Conservation (phyloP, 345 rosid genomes). For the Ricinus communis region DNA sequence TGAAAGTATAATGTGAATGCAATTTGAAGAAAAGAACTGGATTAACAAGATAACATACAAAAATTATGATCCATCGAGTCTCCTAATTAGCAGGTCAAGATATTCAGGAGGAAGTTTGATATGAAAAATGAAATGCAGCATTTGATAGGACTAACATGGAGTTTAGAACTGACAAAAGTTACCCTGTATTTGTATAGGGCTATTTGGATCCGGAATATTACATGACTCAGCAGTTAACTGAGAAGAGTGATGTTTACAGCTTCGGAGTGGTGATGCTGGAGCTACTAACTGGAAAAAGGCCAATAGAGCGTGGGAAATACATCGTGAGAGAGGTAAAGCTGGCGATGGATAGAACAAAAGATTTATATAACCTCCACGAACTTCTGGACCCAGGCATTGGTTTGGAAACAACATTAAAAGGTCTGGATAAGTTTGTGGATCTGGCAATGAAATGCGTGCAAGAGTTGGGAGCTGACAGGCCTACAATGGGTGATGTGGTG, state of each 20-base stretch:
- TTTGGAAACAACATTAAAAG: slow-evolving; percentile 38
- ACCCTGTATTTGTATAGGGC: slow-evolving; percentile 52
- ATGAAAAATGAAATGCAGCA: neutral
- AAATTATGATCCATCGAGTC: too few species aligned
- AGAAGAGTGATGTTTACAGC: slow-evolving; percentile 92
- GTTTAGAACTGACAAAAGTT: too few species aligned
- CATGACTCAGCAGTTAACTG: slow-evolving; percentile 88
- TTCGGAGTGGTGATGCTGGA: slow-evolving; percentile 88
- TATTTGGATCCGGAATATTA: slow-evolving; percentile 93
- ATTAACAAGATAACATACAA: too few species aligned
- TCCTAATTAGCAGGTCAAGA: neutral
- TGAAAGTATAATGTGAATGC: too few species aligned
- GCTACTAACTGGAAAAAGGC: slow-evolving; percentile 64
- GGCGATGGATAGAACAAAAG: slow-evolving; percentile 55
- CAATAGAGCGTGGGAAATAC: slow-evolving; percentile 76
- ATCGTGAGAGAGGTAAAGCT: slow-evolving; percentile 73
- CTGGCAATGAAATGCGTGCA: slow-evolving; percentile 27
- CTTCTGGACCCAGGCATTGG: slow-evolving; percentile 62
- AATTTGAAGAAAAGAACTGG: too few species aligned
- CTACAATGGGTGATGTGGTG: slow-evolving; percentile 34
- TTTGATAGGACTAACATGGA: neutral
- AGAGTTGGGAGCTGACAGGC: slow-evolving; percentile 28
- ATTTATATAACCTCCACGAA: slow-evolving; percentile 58
- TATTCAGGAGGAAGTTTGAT: too few species aligned
- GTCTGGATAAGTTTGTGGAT: slow-evolving; percentile 26